Evolutionary conservation across 2,329 filamentous ascomycete genomes (phyloP).

Genomic region (Cytospora leucostoma): DNA sequence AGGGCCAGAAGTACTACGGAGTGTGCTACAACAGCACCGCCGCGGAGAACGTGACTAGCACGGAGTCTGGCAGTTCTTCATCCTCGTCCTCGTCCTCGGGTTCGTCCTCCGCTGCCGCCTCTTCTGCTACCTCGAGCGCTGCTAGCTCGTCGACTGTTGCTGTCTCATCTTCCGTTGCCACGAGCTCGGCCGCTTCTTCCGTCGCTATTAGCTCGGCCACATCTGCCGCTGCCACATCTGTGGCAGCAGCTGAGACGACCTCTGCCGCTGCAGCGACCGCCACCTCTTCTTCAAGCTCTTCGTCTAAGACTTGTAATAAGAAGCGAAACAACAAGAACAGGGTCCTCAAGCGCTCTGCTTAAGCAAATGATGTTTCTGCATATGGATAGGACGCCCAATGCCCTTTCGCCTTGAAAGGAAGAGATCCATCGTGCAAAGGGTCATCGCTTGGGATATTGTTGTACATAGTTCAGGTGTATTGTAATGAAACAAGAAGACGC

Average conservation of each 20-base stretch:
- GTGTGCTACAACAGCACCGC: slow-evolving; percentile 11
- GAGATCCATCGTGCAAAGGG: background rate
- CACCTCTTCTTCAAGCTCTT: background rate
- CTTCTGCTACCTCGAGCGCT: background rate
- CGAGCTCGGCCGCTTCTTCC: background rate
- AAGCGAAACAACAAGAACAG: slow-evolving; percentile 14
- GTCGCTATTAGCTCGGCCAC: background rate
- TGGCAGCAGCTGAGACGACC: background rate
- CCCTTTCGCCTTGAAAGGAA: background rate
- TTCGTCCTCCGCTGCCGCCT: background rate
- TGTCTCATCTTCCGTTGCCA: background rate
- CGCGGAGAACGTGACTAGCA: slow-evolving; percentile 15
- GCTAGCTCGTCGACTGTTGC: background rate
- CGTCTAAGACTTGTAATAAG: slow-evolving; percentile 16
- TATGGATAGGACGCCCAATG: background rate
- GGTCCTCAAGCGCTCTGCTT: background rate
- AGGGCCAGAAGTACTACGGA: slow-evolving; percentile 32
- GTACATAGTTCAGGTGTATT: slow-evolving; percentile 12
- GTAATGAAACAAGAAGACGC: background rate
- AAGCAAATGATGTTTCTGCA: background rate
- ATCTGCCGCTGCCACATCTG: too few relatives aligned
- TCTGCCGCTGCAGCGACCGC: slow-evolving; percentile 6
- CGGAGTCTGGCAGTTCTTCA: background rate
- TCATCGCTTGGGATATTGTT: background rate
- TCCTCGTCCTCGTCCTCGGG: background rate